Percentiles rank a stretch among this genome's conserved stretches.
These are phyloP conservation scores for Xylariaceae sp. DNA, from an alignment of 2,329 filamentous ascomycete genomes.

Conservation along the genomic window DNA sequence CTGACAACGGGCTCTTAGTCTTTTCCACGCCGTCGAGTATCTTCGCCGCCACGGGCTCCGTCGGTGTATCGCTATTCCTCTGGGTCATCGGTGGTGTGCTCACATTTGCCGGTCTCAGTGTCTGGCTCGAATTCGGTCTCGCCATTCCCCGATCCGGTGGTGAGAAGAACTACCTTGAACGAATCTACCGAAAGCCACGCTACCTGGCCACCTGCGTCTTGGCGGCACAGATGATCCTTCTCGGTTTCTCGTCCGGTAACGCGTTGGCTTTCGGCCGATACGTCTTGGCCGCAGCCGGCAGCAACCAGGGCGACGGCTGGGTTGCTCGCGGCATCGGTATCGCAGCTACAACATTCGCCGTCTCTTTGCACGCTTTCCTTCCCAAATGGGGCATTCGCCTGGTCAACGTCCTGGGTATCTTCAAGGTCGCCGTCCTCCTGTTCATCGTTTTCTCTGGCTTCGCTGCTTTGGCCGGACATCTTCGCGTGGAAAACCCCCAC, in stretches of 20 bases:
- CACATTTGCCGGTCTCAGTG: slow-evolving; percentile 53
- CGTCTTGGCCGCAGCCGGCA: slow-evolving; percentile 50
- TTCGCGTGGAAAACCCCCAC: slow-evolving; percentile 44
- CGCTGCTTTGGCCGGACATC: slow-evolving; percentile 48
- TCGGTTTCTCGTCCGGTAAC: slow-evolving; percentile 57
- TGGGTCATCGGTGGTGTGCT: slow-evolving; percentile 43
- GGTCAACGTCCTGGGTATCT: slow-evolving; percentile 53
- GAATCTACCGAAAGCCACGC: slow-evolving; percentile 53
- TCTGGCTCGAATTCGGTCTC: slow-evolving; percentile 59
- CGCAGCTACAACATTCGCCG: slow-evolving; percentile 49
- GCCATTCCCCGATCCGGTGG: slow-evolving; percentile 58
- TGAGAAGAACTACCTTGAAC: slow-evolving; percentile 62
- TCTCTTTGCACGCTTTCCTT: slow-evolving; percentile 45
- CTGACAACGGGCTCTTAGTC: slow-evolving; percentile 31
- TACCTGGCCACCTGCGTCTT: slow-evolving; percentile 56
- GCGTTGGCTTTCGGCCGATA: slow-evolving; percentile 55
- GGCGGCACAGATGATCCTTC: slow-evolving; percentile 55
- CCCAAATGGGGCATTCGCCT: slow-evolving; percentile 56
- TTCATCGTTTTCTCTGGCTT: slow-evolving; percentile 59
- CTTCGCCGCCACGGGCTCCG: slow-evolving; percentile 47
- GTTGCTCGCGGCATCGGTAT: slow-evolving; percentile 52
- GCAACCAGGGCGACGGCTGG: slow-evolving; percentile 46
- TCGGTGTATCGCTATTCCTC: slow-evolving; percentile 40
- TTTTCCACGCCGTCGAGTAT: slow-evolving; percentile 52
- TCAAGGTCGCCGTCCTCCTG: slow-evolving; percentile 56